A percentile compares a stretch with the other conserved stretches of the same genome.
These are phyloP conservation scores for Sarcodon sp. DNA, from an alignment of 768 basidiomycete genomes.

Conservation along the genomic window DNA sequence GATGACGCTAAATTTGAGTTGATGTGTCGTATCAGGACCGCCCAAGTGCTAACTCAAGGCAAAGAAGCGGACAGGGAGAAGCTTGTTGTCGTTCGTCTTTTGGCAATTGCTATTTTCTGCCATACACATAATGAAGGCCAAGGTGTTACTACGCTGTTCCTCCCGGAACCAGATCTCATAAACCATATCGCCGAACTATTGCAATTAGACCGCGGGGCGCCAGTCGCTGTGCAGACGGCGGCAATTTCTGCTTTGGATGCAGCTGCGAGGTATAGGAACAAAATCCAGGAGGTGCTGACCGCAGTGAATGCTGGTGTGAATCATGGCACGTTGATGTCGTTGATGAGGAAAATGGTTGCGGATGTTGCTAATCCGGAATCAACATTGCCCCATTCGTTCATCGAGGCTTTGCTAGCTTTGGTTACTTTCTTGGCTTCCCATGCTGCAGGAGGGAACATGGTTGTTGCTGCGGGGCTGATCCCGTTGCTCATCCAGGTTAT, in stretches of 20 bases:
- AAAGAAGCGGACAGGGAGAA: slow-evolving; percentile 60
- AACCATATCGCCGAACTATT: slow-evolving; percentile 81
- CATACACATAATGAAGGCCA: slow-evolving; percentile 75
- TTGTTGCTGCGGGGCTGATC: slow-evolving; percentile 87
- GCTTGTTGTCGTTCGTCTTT: slow-evolving; percentile 66
- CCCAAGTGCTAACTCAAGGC: slow-evolving; percentile 50
- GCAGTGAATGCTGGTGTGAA: slow-evolving; percentile 93
- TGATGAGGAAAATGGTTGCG: slow-evolving; percentile 69
- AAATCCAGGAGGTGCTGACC: slow-evolving; percentile 76
- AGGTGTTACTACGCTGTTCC: slow-evolving; percentile 72
- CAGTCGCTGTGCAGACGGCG: slow-evolving; percentile 64
- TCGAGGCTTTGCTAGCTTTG: slow-evolving; percentile 79
- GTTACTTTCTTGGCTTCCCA: slow-evolving; percentile 81
- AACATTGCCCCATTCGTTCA: slow-evolving; percentile 55
- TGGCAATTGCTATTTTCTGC: slow-evolving; percentile 85
- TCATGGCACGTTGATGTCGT: slow-evolving; percentile 87
- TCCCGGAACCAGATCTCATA: slow-evolving; percentile 92
- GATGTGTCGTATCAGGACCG: slow-evolving; percentile 73
- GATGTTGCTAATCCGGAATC: slow-evolving; percentile 60
- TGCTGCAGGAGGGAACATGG: slow-evolving; percentile 80
- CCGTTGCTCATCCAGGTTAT: slow-evolving; percentile 83
- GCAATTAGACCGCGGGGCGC: slow-evolving; percentile 63
- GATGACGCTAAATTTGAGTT: slow-evolving; percentile 82
- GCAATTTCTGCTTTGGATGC: slow-evolving; percentile 88
- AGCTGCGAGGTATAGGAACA: slow-evolving; percentile 71